Conservation (phyloP, 2,329 filamentous ascomycete species). For the Sclerotinia nivalis region DNA sequence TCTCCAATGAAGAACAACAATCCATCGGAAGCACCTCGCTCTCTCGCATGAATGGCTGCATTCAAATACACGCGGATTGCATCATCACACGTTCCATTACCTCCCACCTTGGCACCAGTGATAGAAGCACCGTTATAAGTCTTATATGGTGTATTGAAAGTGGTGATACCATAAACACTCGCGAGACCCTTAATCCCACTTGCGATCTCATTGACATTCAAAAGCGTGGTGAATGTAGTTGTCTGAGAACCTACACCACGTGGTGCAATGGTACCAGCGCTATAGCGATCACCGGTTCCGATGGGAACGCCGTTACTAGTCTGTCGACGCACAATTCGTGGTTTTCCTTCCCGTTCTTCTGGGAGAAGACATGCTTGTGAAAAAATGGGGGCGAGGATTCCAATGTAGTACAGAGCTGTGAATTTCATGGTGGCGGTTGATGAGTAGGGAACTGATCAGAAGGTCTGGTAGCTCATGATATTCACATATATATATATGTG, state of each 20-base stretch:
- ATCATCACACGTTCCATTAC: constrained; percentile 44
- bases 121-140: constrained; percentile 47
- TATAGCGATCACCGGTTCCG: constrained; percentile 49
- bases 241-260: constrained; percentile 46
- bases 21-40: constrained; percentile 57
- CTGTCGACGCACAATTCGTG: constrained; percentile 28
- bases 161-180: constrained; percentile 44
- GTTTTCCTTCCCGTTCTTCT: constrained; percentile 40
- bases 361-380: constrained; percentile 44
- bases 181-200: constrained; percentile 47
- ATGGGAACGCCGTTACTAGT: constrained; percentile 40
- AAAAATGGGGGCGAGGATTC: constrained; percentile 26
- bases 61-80: constrained; percentile 54
- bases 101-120: constrained; percentile 48
- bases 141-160: constrained; percentile 46
- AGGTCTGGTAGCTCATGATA: not conserved
- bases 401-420: constrained; percentile 28
- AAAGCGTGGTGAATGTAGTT: constrained; percentile 44
- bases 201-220: constrained; percentile 47
- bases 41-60: constrained; percentile 57
- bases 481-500: not conserved
- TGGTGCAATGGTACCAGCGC: constrained; percentile 44
- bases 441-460: not conserved
- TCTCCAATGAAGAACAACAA: constrained; percentile 60
- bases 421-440: constrained; percentile 30